Evolutionary conservation across 176 grass and related monocot species (phyloP), one percentile per base, ranked within the genome.

Genomic region (Bolboschoenus planiculmis): DNA sequence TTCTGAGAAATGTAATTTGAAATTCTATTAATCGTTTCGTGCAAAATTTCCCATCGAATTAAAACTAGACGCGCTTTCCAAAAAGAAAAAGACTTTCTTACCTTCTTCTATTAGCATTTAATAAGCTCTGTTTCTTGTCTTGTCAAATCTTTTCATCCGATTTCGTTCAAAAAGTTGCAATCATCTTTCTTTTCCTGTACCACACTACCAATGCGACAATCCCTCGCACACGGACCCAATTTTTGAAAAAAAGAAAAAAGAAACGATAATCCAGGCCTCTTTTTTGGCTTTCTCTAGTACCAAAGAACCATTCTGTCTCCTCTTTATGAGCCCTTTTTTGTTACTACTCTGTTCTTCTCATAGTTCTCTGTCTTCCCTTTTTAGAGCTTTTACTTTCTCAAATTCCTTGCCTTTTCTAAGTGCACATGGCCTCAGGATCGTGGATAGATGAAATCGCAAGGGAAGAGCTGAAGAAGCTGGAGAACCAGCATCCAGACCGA

Each of bases 381-480:
- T 33, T 15, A 14, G 3, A 14, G 47, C 3, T 48, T 8, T 62
- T 13, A 10, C 5, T 20, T 57, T 21, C 55, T 57, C 7, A 16
- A 1, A 21, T 57, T 57, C n/a, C 55, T 57, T 24, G n/a, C 3
- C 2, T 29, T 59, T 59, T 59, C 7, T 14, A 15, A 53, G 14
- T 61, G 58, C 27, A 48, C 16, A 79, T 79, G 76, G 72, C 72
- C 23, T 77, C 53, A 2, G 76, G 57, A 86, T 85, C 83, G 15
- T 97, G 94, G 94, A 59, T 94, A 78, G 90, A 66, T 39, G 91
- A 88, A 70, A 88, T 84, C 67, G 94, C 94, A 35, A 77, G 42
- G 7, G 88, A 94, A 73, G 94, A 97, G 88, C 86, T 97, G 54
- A 83, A 86, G 44, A 92, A 87, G 77, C 90, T 97, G 83, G 94